Conservation (phyloP, 225 moss, liverwort and hornwort species). For the Straminergon stramineum region DNA sequence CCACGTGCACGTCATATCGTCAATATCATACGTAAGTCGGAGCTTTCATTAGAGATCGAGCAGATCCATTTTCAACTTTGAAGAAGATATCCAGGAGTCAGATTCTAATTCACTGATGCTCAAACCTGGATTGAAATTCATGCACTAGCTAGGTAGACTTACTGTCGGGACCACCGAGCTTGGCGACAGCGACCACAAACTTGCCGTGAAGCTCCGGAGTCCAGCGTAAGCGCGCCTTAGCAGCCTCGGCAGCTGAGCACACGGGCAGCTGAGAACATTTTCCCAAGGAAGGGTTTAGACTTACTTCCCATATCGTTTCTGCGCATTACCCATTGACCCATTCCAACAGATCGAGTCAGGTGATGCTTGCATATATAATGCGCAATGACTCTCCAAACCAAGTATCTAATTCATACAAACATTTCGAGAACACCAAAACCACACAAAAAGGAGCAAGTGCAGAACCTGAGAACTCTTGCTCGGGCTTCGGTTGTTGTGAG, state of each 20-base stretch:
- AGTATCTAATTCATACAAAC: too few relatives aligned
- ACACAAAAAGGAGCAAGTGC: neutral
- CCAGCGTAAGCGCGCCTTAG: constrained; percentile 59
- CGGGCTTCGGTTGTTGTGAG: neutral
- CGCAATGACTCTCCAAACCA: too few relatives aligned
- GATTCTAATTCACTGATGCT: neutral
- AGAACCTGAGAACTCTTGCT: constrained; percentile 18
- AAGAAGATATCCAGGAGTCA: neutral
- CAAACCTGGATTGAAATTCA: neutral
- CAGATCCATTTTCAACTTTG: neutral
- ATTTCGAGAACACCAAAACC: neutral
- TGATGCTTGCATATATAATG: neutral
- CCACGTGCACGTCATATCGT: neutral
- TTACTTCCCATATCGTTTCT: neutral
- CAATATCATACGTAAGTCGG: neutral
- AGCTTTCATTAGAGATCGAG: neutral
- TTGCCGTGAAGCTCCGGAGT: constrained; percentile 72
- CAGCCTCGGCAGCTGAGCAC: constrained; percentile 3
- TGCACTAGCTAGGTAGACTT: constrained; percentile 3
- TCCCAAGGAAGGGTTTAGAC: neutral
- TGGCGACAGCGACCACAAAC: constrained; percentile 60
- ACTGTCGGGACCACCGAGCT: constrained; percentile 82
- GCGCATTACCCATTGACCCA: neutral
- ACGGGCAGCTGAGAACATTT: neutral
- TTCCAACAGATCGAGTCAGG: neutral